Evolutionary conservation across 345 rosid genomes (phyloP), one percentile per base, ranked within the genome.

Genomic region (Diplotaxis tenuifolia): DNA sequence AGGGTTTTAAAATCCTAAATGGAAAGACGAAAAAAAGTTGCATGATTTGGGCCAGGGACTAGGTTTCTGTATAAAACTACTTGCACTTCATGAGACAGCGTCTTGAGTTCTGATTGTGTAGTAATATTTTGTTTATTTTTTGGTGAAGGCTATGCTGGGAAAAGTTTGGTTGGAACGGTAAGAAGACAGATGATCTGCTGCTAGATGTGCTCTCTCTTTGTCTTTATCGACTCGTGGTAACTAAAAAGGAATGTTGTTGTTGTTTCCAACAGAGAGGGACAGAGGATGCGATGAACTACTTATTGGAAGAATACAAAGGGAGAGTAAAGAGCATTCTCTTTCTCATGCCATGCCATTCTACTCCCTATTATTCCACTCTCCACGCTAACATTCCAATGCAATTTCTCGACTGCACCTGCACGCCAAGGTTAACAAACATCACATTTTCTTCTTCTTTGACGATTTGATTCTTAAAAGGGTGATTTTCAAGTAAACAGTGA

Each of bases 341-440:
- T 82, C 79, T 95, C 29, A 88, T 87, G 99, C 96, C 99, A 21
- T 95, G 97, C 80, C 96, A 92, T 74, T 85, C 97, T 60, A 91
- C 98, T 20, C 98, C 97, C 11, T 94, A 86, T 79, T 94, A 88
- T 74, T 88, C 99, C 20, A 76, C 88, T 62, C 84, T 92, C 68
- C 96, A 92, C 72, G 47, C 7, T 52, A 81, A 87, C 68, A 75
- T 90, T 60, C 87, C 96, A 3, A 90, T 92, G 98, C 85, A 77
- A 11, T 85, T 87, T 76, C 84, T 95, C 0, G 14, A 95, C 79
- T 92, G 98, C n/a, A n/a, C n/a, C n/a, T n/a, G n/a, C 84, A 73
- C 98, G 7, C 98, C 96, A 29, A 88, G 97, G 99, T 92, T n/a
- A 63, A 68, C 68, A 6, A 50, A 38, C n/a, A 14, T 69, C 59